phyloP scores from a whole-genome alignment of 345 rosid species.

The Geranium brycei region DNA sequence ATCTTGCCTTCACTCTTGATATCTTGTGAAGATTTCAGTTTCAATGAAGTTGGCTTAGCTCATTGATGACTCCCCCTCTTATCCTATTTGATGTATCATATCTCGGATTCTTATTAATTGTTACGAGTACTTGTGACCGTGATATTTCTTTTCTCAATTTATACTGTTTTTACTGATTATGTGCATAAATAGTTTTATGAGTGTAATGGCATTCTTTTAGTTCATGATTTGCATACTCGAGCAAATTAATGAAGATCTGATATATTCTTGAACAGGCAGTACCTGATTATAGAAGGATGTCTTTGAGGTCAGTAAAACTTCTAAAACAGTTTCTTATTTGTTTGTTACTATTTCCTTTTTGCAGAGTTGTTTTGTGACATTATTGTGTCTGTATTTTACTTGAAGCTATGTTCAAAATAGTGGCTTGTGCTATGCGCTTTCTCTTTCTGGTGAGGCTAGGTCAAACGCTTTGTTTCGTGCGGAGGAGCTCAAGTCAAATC shows the following conservation, averaged over 20 bases:
- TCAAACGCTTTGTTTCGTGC: conserved; percentile 43
- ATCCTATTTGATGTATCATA: not conserved
- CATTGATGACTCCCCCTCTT: not conserved
- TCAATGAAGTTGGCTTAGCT: no score
- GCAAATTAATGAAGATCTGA: not conserved
- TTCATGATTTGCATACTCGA: not conserved
- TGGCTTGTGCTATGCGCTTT: conserved; percentile 11
- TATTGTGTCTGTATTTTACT: conserved; percentile 4
- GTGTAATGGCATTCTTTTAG: not conserved
- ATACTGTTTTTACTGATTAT: not conserved
- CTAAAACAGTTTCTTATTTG: not conserved
- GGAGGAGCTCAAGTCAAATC: conserved; percentile 48
- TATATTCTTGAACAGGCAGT: conserved; percentile 21
- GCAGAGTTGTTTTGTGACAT: conserved; percentile 3
- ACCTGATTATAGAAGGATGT: conserved; percentile 22
- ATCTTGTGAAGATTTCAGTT: no score
- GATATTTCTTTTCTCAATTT: not conserved
- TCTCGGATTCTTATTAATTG: not conserved
- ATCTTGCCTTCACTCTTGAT: no score
- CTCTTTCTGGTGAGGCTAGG: conserved; percentile 17
- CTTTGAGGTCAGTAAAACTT: conserved; percentile 30
- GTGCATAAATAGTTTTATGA: not conserved
- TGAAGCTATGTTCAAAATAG: conserved; percentile 28
- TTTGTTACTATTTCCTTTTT: conserved; percentile 2
- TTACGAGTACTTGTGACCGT: no score